These are phyloP conservation scores for Arxiozyma telluris DNA, from an alignment of 1,139 yeast species.

Conservation along the genomic window DNA sequence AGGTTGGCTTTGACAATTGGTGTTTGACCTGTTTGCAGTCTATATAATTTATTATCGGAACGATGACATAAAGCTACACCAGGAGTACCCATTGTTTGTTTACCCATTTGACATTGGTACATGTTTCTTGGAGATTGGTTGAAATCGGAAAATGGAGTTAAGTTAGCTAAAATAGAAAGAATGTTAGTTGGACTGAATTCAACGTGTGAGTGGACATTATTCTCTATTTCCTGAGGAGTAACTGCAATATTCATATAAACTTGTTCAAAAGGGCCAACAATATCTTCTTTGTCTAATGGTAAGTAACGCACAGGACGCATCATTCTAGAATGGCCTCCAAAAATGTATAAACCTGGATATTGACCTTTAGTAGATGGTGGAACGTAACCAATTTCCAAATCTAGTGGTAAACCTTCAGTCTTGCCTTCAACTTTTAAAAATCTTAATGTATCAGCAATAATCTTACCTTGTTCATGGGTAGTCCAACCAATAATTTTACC, in stretches of 20 bases:
- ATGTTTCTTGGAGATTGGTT: conserved; percentile 99
- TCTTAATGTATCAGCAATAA: conserved; percentile 83
- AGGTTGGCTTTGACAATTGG: conserved; percentile 92
- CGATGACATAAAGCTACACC: conserved; percentile 91
- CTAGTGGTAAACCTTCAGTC: conserved; percentile 64
- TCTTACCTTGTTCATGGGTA: conserved; percentile 75
- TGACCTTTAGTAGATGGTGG: conserved; percentile 95
- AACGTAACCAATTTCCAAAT: conserved; percentile 87
- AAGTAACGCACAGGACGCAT: conserved; percentile 89
- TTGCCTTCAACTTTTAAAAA: conserved; percentile 85
- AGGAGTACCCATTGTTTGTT: conserved; percentile 99
- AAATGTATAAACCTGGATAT: conserved; percentile 88
- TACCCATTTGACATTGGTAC: conserved; percentile 99
- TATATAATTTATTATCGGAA: conserved; percentile 88
- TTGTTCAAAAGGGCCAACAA: conserved; percentile 96
- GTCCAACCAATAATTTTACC: conserved; percentile 95
- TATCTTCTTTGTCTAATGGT: conserved; percentile 73
- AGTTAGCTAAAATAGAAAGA: conserved; percentile 84
- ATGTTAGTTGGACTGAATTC: conserved; percentile 94
- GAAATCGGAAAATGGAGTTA: conserved; percentile 96
- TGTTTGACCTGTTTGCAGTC: conserved; percentile 91
- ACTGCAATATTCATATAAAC: conserved; percentile 96
- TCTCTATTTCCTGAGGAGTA: conserved; percentile 82
- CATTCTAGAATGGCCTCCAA: conserved; percentile 92
- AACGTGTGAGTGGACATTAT: conserved; percentile 78